Conservation (phyloP, 768 basidiomycete genomes). For the Amanita polypyramis region DNA sequence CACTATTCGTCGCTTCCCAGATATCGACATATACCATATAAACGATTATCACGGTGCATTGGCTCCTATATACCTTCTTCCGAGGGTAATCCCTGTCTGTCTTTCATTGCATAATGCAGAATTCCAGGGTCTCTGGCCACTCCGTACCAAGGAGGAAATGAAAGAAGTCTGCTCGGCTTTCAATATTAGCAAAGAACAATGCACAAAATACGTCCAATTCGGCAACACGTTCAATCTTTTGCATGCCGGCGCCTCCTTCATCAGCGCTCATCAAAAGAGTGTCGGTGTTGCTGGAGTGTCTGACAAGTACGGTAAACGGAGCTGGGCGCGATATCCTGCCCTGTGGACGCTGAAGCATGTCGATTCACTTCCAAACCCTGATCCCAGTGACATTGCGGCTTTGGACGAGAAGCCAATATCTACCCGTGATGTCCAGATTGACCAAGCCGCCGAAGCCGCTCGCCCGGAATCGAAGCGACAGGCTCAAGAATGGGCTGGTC, state of each 20-base stretch:
- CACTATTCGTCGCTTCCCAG: slow-evolving; percentile 76
- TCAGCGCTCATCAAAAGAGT: slow-evolving; percentile 88
- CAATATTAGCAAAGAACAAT: slow-evolving; percentile 93
- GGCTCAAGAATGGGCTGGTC: slow-evolving; percentile 91
- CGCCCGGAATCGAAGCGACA: slow-evolving; percentile 87
- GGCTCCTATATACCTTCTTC: slow-evolving; percentile 83
- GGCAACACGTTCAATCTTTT: slow-evolving; percentile 96
- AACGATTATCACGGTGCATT: slow-evolving; percentile 95
- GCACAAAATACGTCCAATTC: slow-evolving; percentile 95
- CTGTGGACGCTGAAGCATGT: slow-evolving; percentile 94
- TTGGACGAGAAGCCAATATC: slow-evolving; percentile 70
- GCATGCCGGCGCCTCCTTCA: slow-evolving; percentile 88
- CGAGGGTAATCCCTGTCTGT: slow-evolving; percentile 84
- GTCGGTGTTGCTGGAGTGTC: slow-evolving; percentile 94
- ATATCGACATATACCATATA: slow-evolving; percentile 89
- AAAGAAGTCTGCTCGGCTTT: slow-evolving; percentile 97
- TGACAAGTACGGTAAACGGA: slow-evolving; percentile 95
- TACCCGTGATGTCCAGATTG: slow-evolving; percentile 66
- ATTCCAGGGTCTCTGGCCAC: slow-evolving; percentile 94
- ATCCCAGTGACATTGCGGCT: slow-evolving; percentile 90
- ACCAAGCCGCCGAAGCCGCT: slow-evolving; percentile 75
- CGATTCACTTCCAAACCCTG: slow-evolving; percentile 91
- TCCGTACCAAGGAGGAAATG: slow-evolving; percentile 96
- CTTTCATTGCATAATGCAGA: slow-evolving; percentile 94
- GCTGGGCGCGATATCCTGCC: slow-evolving; percentile 94